Base-by-base conservation (phyloP, 2,329 filamentous ascomycete genomes). In the Penicillium sp. region DNA sequence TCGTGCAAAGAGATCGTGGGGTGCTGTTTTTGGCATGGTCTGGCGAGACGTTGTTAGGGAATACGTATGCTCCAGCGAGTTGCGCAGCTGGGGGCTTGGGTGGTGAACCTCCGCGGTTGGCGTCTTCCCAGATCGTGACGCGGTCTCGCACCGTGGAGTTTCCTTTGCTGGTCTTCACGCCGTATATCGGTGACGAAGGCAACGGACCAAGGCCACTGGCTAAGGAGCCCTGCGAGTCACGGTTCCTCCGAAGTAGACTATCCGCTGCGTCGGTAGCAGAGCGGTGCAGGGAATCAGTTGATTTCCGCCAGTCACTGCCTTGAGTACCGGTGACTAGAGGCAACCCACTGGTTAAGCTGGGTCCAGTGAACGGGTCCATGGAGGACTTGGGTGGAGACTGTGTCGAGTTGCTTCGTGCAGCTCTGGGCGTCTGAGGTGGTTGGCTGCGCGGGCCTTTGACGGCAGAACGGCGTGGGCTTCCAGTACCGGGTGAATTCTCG, bases 81-180 rank as follows among this genome's bases (percentile, higher is more conserved):
- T 55, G 46, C 3, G 46, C 37, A 15, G 46, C 31, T 1, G 47
- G 12, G 1, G 42, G 24, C 40, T 54, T 55, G 3, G 47, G 41
- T 5, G 57, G 55, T 5, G 59, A 58, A 3, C 27, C 52, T 35
- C 50, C 54, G 15, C 55, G 54, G 31, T 56, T 60, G 24, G 54
- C 58, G 46, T 73, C 71, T 58, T 73, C 71, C 65, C 69, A 74
- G 42, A 74, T 72, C 0, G 66, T 67, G 7, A 70, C 61, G 8
- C 60, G 59, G 18, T 59, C 56, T n/a, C 62, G 42, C 5, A 58
- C 60, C 10, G 54, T 59, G 6, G 58, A 52, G 27, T 27, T 50
- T 8, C 55, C 46, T 23, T 47, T 56, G 9, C 50, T 51, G 13
- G 45, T 42, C 5, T 29, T 35, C 7, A 37, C 25, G 23, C 53